phyloP scores from a whole-genome alignment of 805 yeast genomes.

The Spathaspora sp. region DNA sequence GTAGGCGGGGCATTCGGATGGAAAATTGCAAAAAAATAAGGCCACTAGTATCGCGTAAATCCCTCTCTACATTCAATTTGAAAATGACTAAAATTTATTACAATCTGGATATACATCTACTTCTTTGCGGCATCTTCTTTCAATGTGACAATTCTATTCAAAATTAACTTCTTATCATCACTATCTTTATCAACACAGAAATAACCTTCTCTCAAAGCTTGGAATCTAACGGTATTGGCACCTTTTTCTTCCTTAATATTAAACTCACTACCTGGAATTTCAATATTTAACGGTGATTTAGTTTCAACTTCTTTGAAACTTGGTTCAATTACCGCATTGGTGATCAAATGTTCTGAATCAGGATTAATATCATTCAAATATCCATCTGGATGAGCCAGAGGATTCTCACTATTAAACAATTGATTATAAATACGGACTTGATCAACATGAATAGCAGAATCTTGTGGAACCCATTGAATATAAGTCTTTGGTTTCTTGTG shows the following conservation, averaged over 20 bases:
- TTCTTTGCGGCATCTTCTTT: slow-evolving; percentile 48
- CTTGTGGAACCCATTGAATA: slow-evolving; percentile 93
- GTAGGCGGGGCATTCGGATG: not conserved
- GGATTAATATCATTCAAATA: slow-evolving; percentile 80
- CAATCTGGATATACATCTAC: not conserved
- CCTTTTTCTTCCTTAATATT: slow-evolving; percentile 64
- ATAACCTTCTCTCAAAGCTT: slow-evolving; percentile 94
- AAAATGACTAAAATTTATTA: not conserved
- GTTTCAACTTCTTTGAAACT: slow-evolving; percentile 64
- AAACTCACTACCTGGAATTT: slow-evolving; percentile 58
- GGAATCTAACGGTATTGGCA: slow-evolving; percentile 89
- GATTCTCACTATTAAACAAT: slow-evolving; percentile 88
- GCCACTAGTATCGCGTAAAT: no score
- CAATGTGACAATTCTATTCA: slow-evolving; percentile 90
- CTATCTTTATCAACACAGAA: slow-evolving; percentile 87
- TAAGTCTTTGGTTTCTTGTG: slow-evolving; percentile 87
- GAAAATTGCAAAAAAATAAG: not conserved
- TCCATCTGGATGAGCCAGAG: slow-evolving; percentile 84
- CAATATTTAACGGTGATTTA: slow-evolving; percentile 74
- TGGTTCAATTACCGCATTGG: slow-evolving; percentile 68
- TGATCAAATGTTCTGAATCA: slow-evolving; percentile 66
- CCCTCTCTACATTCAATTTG: no score
- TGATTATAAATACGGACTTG: slow-evolving; percentile 88
- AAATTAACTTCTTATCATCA: slow-evolving; percentile 54
- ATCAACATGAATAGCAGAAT: slow-evolving; percentile 49